phyloP scores from a whole-genome alignment of 768 basidiomycete species.

The Artomyces pyxidatus region DNA sequence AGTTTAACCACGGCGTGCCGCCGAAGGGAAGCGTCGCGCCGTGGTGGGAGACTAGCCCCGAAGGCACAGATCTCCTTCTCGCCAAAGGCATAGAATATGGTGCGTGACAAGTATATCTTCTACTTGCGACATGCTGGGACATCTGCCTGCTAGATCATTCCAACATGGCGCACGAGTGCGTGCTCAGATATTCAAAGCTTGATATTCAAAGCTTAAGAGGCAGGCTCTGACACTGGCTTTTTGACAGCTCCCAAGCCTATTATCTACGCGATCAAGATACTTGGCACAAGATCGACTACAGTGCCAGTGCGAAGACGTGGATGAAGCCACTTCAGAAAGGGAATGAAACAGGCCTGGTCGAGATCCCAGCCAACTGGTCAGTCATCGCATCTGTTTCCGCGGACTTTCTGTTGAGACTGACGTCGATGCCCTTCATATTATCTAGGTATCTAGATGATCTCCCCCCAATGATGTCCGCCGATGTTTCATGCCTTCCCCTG shows the following conservation, averaged over 20 bases:
- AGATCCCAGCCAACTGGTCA: slow-evolving; percentile 68
- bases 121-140: background rate
- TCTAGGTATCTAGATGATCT: slow-evolving; percentile 62
- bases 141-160: slow-evolving; percentile 38
- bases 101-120: slow-evolving; percentile 19
- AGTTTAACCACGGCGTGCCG: slow-evolving; percentile 51
- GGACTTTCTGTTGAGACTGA: background rate
- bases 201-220: background rate
- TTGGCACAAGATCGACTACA: slow-evolving; percentile 70
- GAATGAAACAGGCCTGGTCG: slow-evolving; percentile 51
- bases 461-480: slow-evolving; percentile 59
- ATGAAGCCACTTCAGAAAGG: slow-evolving; percentile 67
- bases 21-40: slow-evolving; percentile 64
- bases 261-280: slow-evolving; percentile 60
- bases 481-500: too few species aligned
- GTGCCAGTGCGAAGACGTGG: slow-evolving; percentile 50
- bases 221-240: slow-evolving; percentile 13
- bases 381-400: too few species aligned
- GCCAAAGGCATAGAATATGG: slow-evolving; percentile 73
- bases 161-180: slow-evolving; percentile 45
- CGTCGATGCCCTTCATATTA: background rate
- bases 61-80: slow-evolving; percentile 54
- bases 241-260: slow-evolving; percentile 47
- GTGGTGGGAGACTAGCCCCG: slow-evolving; percentile 74
- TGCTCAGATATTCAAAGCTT: background rate